These are phyloP conservation scores for Fusarium virguliforme DNA, from an alignment of 2,329 filamentous ascomycete genomes.

Conservation along the genomic window DNA sequence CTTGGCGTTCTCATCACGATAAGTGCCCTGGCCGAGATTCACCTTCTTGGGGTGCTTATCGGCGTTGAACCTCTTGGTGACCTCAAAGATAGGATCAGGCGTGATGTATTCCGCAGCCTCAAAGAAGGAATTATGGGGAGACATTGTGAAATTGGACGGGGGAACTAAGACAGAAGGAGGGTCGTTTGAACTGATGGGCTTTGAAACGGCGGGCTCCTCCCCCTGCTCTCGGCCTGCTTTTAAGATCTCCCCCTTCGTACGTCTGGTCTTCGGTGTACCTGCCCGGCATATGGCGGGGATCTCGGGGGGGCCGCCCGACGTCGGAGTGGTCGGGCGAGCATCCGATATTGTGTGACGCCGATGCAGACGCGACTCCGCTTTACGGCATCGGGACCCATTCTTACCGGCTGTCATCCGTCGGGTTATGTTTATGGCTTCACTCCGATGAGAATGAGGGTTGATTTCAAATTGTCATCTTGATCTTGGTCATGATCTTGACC, in stretches of 20 bases:
- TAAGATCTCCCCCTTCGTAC: not conserved
- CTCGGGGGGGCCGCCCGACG: constrained; percentile 9
- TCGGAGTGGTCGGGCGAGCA: constrained; percentile 2
- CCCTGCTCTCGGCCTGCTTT: not conserved
- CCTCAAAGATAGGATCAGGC: constrained; percentile 56
- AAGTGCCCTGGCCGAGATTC: constrained; percentile 59
- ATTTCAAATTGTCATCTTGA: not conserved
- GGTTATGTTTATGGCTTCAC: not conserved
- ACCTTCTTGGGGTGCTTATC: constrained; percentile 56
- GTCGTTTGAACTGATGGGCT: not conserved
- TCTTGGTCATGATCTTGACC: too few species aligned
- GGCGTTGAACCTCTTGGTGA: constrained; percentile 54
- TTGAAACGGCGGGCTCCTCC: not conserved
- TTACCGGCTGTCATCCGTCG: not conserved
- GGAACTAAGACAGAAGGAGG: not conserved
- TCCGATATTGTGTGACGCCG: constrained; percentile 1
- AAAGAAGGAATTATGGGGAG: constrained; percentile 36
- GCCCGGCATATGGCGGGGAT: not conserved
- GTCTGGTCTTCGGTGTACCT: not conserved
- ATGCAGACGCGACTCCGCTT: not conserved
- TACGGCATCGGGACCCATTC: not conserved
- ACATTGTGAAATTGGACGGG: constrained; percentile 16
- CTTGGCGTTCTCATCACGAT: constrained; percentile 57
- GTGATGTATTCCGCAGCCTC: constrained; percentile 47
- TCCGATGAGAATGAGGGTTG: not conserved